A percentile compares a stretch with the other conserved stretches of the same genome.
phyloP scores from a whole-genome alignment of 495 filamentous ascomycete species.

The Daldinia decipiens region DNA sequence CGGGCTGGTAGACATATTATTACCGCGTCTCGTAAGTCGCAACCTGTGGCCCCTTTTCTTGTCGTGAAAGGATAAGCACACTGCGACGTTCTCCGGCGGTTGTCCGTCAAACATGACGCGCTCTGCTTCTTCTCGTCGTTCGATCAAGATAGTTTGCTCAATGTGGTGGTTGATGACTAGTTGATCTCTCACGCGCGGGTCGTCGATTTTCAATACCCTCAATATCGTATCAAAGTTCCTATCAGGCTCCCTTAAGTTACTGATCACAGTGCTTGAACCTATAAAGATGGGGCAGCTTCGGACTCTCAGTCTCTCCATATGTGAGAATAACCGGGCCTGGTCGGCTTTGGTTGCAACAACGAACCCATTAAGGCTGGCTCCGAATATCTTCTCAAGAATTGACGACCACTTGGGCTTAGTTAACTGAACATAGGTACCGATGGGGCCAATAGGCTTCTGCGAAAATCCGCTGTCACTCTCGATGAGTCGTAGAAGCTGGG shows the following conservation, averaged over 20 bases:
- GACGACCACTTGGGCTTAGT: constrained; percentile 83
- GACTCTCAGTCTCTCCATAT: constrained; percentile 68
- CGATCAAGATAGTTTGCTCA: constrained; percentile 85
- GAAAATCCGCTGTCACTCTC: constrained; percentile 71
- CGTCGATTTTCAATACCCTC: constrained; percentile 82
- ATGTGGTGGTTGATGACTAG: constrained; percentile 84
- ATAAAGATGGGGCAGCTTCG: constrained; percentile 73
- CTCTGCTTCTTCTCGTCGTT: constrained; percentile 70
- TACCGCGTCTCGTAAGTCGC: constrained; percentile 66
- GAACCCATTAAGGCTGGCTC: constrained; percentile 73
- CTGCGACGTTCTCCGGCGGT: constrained; percentile 73
- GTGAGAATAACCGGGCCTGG: constrained; percentile 64
- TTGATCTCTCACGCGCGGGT: constrained; percentile 78
- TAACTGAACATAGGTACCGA: constrained; percentile 79
- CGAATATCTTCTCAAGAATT: constrained; percentile 80
- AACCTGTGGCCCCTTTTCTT: constrained; percentile 69
- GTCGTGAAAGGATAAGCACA: constrained; percentile 72
- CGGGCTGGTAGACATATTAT: constrained; percentile 50
- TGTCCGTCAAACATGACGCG: constrained; percentile 72
- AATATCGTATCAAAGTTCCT: constrained; percentile 76
- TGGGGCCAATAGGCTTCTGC: constrained; percentile 81
- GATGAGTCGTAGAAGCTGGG: constrained; percentile 72
- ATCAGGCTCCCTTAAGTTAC: constrained; percentile 78
- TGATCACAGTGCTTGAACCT: constrained; percentile 65
- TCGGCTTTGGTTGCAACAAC: constrained; percentile 81